A percentile compares a stretch with the other conserved stretches of the same genome.
phyloP scores from a whole-genome alignment of 2,329 filamentous ascomycete genomes.

The Penicillium sclerotiorum region DNA sequence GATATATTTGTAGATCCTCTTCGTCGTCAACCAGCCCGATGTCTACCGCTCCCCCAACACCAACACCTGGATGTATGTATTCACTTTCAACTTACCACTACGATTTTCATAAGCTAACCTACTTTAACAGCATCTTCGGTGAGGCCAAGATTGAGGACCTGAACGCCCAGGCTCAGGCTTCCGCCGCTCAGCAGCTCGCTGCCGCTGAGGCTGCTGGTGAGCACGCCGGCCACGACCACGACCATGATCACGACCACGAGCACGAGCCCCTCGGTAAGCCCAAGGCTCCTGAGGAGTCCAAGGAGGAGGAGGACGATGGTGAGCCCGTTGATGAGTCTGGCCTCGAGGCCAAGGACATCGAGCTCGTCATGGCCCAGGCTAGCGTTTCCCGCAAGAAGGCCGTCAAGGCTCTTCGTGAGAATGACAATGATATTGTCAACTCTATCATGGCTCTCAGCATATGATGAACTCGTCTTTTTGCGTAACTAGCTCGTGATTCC shows the following conservation, averaged over 20 bases:
- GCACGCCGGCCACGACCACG: conserved; percentile 62
- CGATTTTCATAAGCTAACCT: conserved; percentile 24
- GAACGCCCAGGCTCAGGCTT: conserved; percentile 96
- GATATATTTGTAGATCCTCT: conserved; percentile 75
- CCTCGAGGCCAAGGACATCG: conserved; percentile 98
- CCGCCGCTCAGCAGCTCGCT: conserved; percentile 92
- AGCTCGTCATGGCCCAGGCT: conserved; percentile 98
- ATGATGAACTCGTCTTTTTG: conserved; percentile 45
- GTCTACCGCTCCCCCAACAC: conserved; percentile 99
- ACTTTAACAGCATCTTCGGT: conserved; percentile 79
- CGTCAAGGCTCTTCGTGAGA: conserved; percentile 93
- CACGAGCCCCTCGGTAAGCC: conserved; percentile 61
- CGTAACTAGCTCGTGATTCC: conserved; percentile 11
- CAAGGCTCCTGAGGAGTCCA: conserved; percentile 62
- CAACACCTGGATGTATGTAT: conserved; percentile 98
- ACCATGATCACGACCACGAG: conserved; percentile 29
- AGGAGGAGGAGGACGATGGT: conserved; percentile 84
- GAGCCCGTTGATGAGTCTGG: conserved; percentile 95
- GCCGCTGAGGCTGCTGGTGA: conserved; percentile 67
- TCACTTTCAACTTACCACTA: neutral
- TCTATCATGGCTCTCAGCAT: conserved; percentile 98
- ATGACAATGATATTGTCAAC: conserved; percentile 99
- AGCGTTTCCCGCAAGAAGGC: conserved; percentile 97
- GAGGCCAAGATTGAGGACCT: conserved; percentile 99
- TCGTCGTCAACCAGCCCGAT: conserved; percentile 99